phyloP scores from a whole-genome alignment of 2,329 filamentous ascomycete species.

The Dactylellina drechsleri region DNA sequence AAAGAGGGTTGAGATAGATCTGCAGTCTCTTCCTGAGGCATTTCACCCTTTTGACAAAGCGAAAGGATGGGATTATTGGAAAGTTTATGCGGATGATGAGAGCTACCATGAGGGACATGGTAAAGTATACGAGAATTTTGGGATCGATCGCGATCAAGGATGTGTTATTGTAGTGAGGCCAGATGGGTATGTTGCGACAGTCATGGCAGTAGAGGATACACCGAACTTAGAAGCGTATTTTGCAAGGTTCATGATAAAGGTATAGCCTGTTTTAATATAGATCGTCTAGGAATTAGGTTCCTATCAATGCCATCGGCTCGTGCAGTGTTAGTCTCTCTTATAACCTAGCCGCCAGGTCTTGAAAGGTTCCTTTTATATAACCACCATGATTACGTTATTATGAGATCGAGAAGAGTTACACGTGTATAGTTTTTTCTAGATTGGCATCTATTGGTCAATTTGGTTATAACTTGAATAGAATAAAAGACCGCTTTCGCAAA shows the following conservation, averaged over 20 bases:
- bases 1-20: constrained; percentile 63
- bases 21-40: constrained; percentile 67
- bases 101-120: constrained; percentile 68
- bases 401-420: too few relatives aligned
- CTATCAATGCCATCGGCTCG: too few relatives aligned
- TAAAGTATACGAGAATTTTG: constrained; percentile 68
- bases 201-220: constrained; percentile 21
- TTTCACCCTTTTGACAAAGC: constrained; percentile 62
- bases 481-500: too few relatives aligned
- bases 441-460: too few relatives aligned
- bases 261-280: neutral
- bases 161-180: constrained; percentile 72
- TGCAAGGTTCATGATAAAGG: constrained; percentile 44
- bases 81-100: constrained; percentile 68
- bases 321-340: too few relatives aligned
- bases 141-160: constrained; percentile 68
- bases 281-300: too few relatives aligned
- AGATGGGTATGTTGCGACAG: constrained; percentile 71
- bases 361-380: too few relatives aligned
- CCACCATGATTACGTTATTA: too few relatives aligned
- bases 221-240: constrained; percentile 44
- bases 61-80: constrained; percentile 69
- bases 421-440: too few relatives aligned
- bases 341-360: too few relatives aligned
- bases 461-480: too few relatives aligned